Conservation (phyloP, 805 yeast genomes). For the Pichia thaimueangensis region DNA sequence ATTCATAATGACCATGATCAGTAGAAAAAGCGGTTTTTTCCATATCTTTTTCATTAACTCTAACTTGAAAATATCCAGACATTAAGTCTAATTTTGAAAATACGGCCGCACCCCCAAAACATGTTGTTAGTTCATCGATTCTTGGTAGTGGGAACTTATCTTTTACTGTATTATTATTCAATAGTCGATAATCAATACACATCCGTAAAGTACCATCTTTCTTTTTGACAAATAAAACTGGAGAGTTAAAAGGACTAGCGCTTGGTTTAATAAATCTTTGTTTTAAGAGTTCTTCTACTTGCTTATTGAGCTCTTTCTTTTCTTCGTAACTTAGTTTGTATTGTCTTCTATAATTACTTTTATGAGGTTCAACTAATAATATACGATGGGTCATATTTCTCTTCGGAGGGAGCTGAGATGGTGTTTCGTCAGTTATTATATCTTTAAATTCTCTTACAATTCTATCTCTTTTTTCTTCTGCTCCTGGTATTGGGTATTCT, state of each 20-base stretch:
- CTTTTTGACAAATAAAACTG: conserved; percentile 17
- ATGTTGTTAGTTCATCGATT: conserved; percentile 12
- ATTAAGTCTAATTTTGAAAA: conserved; percentile 17
- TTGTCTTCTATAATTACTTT: background rate
- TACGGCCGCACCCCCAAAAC: conserved; percentile 7
- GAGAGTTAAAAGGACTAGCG: conserved; percentile 11
- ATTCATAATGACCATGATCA: conserved; percentile 14
- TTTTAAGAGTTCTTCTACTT: background rate
- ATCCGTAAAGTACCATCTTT: conserved; percentile 16
- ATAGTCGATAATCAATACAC: conserved; percentile 16
- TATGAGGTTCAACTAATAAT: background rate
- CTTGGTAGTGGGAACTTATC: conserved; percentile 18
- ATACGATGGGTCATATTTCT: background rate
- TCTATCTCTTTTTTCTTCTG: too few relatives aligned
- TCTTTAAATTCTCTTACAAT: too few relatives aligned
- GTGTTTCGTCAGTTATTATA: background rate
- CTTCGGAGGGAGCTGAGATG: background rate
- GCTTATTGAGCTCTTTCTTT: background rate
- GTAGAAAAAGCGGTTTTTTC: conserved; percentile 22
- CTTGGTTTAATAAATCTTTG: conserved; percentile 8
- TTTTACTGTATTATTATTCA: conserved; percentile 14
- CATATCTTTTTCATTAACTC: conserved; percentile 6
- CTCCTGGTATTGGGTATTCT: background rate
- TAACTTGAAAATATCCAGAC: conserved; percentile 17
- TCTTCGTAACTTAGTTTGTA: background rate